Base-by-base conservation (phyloP, 2,329 filamentous ascomycete genomes). In the Chrysoporthe puriensis region DNA sequence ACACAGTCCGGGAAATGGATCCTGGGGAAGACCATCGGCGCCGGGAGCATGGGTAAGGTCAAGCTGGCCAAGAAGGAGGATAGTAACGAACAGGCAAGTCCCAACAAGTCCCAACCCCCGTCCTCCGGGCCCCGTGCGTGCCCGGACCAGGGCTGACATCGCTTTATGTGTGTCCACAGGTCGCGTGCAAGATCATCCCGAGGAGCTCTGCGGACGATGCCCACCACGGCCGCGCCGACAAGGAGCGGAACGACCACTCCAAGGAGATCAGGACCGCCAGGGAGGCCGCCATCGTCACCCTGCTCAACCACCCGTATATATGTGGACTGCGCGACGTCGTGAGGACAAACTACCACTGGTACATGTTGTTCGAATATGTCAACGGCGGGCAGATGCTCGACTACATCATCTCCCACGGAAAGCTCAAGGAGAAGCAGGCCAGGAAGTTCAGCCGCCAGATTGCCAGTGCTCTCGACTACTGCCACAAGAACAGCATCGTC, bases 351-450 rank as follows among this genome's bases (percentile, higher is more conserved):
- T 96, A 97, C 78, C 96, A 99, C 80, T 99, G 96, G 96, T 99
- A 99, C 80, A 99, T 99, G 96, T 89, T 99, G 63, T 99, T 97
- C 76, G 96, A 99, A 81, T 97, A 96, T 78, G 96, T 99, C 79
- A 97, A 99, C 76, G 96, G 96, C 60, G 96, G 96, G 21, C 96
- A 99, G 81, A 98, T 99, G 96, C 89, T 99, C 70, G 96, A 99
- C 82, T 99, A 98, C 80, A 99, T 99, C 78, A 99, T 99, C 77
- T 97, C 94, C 3, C 96, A 99, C 76, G 96, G 95, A 68, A 92
- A 96, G 75, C 84, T 99, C 71, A 98, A 98, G 84, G 96, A 99
- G 82, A 98, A 98, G 80, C 95, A 97, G 80, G 96, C 96, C 9
- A 90, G 96, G 75, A 98, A 98, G 78, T 99, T 99, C 78, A 96